Evolutionary conservation across 2,329 filamentous ascomycete species (phyloP).

Genomic region (Aspergillus candidus): DNA sequence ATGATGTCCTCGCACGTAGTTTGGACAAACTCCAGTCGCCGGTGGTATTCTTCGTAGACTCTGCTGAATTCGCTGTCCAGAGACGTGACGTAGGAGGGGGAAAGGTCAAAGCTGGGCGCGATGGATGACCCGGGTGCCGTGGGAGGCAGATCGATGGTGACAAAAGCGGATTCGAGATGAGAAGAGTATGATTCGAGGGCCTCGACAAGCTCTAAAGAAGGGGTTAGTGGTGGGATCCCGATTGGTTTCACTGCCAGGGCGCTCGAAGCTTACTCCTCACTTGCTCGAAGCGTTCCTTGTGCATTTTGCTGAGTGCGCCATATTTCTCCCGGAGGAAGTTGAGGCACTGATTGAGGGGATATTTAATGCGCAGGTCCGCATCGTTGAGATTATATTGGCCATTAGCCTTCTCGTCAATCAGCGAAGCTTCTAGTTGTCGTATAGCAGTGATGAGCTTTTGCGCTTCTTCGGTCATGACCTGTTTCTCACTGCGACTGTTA

Average conservation of each 20-base stretch:
- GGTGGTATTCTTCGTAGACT: constrained; percentile 94
- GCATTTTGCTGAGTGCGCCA: constrained; percentile 67
- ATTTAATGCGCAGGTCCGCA: constrained; percentile 70
- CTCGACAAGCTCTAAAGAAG: constrained; percentile 71
- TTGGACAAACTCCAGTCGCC: constrained; percentile 70
- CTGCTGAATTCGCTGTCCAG: constrained; percentile 88
- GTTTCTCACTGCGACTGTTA: constrained; percentile 62
- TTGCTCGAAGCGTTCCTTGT: constrained; percentile 89
- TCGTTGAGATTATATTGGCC: constrained; percentile 60
- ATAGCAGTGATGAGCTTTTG: constrained; percentile 78
- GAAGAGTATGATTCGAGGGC: constrained; percentile 94
- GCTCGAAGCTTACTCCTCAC: constrained; percentile 68
- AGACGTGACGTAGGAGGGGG: constrained; percentile 74
- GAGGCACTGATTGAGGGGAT: constrained; percentile 74
- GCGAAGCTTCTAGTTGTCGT: constrained; percentile 84
- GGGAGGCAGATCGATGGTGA: constrained; percentile 78
- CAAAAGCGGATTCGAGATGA: constrained; percentile 84
- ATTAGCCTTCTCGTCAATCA: constrained; percentile 67
- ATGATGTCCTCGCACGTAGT: constrained; percentile 77
- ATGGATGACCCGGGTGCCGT: constrained; percentile 69
- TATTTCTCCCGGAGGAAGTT: constrained; percentile 81
- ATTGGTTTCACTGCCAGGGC: neutral
- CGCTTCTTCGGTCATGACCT: constrained; percentile 82
- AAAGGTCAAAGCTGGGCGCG: constrained; percentile 84
- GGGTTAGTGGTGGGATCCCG: constrained; percentile 17